Evolutionary conservation across 345 rosid genomes (phyloP), one percentile per base, ranked within the genome.

Genomic region (Mallotus nudiflorus): DNA sequence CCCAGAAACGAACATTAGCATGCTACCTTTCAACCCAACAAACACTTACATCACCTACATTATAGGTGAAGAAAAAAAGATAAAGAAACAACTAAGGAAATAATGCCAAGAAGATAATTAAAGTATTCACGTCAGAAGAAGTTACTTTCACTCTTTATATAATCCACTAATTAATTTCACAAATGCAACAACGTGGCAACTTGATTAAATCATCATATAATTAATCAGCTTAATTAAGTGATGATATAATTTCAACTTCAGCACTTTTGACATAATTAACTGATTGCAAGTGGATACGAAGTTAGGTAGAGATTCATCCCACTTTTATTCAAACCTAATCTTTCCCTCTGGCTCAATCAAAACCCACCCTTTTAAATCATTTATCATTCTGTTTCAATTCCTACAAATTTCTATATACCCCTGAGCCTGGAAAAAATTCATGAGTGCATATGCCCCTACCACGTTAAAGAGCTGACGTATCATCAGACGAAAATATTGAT

Each of bases 251-350:
- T 22, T 55, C 62, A 68, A 44, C 49, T 44, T 60, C 24, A 20
- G 49, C 14, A 40, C 22, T 67, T 42, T 64, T 66, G 72, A 64
- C 69, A 69, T 24, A 2, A 44, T 44, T 48, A 66, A 74, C 53
- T 62, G 60, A 29, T 72, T 5, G 33, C 69, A 73, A 45, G 84
- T 71, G 82, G 81, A 33, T 10, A 25, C 18, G 12, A 49, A 68
- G 78, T 82, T 81, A 76, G 85, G 87, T 82, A 77, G 53, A 69
- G 66, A 81, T 81, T 82, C 29, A 11, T 27, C 48, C 70, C 73
- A 65, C 68, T 76, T 76, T 57, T 56, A 13, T 71, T 20, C 81
- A 40, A 73, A 63, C 81, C 78, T 71, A 49, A 68, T 67, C 61
- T 69, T 69, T 71, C 53, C 6, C 64, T 6, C 49, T 19, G 40